phyloP scores from a whole-genome alignment of 495 filamentous ascomycete species.

The Penicillium nucicola region DNA sequence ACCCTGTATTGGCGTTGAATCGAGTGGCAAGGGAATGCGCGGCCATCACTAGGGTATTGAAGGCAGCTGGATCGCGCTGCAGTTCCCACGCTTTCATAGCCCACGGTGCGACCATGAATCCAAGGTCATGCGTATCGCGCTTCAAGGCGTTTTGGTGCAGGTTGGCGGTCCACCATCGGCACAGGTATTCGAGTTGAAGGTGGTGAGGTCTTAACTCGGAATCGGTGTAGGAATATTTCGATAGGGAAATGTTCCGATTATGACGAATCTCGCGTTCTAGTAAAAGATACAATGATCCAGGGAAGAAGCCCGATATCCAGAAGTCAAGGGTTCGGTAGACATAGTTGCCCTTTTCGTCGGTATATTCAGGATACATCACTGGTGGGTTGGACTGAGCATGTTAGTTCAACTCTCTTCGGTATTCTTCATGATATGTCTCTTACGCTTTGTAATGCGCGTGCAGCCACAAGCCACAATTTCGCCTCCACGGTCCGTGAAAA shows the following conservation, averaged over 20 bases:
- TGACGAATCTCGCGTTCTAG: slow-evolving; percentile 17
- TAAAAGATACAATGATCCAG: slow-evolving; percentile 33
- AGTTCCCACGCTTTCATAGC: slow-evolving; percentile 37
- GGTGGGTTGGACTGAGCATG: slow-evolving; percentile 13
- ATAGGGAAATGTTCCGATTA: no score
- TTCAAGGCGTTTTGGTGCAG: slow-evolving; percentile 31
- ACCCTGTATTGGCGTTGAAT: slow-evolving; percentile 28
- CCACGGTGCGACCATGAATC: slow-evolving; percentile 44
- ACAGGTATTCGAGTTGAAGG: slow-evolving; percentile 30
- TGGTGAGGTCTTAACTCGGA: slow-evolving; percentile 7
- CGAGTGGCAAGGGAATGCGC: slow-evolving; percentile 35
- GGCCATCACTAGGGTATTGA: slow-evolving; percentile 28
- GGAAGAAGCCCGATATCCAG: slow-evolving; percentile 43
- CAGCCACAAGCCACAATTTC: slow-evolving; percentile 33
- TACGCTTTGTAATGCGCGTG: slow-evolving; percentile 11
- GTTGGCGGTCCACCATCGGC: slow-evolving; percentile 32
- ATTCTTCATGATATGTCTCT: not conserved
- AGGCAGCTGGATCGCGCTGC: slow-evolving; percentile 25
- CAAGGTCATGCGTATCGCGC: slow-evolving; percentile 42
- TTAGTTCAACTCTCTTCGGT: not conserved
- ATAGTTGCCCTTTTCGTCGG: slow-evolving; percentile 24
- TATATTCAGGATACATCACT: slow-evolving; percentile 27
- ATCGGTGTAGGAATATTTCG: no score
- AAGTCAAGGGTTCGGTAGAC: slow-evolving; percentile 27
- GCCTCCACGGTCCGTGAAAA: slow-evolving; percentile 26